Conservation (phyloP, 768 basidiomycete genomes). For the Suillus cothurnatus region DNA sequence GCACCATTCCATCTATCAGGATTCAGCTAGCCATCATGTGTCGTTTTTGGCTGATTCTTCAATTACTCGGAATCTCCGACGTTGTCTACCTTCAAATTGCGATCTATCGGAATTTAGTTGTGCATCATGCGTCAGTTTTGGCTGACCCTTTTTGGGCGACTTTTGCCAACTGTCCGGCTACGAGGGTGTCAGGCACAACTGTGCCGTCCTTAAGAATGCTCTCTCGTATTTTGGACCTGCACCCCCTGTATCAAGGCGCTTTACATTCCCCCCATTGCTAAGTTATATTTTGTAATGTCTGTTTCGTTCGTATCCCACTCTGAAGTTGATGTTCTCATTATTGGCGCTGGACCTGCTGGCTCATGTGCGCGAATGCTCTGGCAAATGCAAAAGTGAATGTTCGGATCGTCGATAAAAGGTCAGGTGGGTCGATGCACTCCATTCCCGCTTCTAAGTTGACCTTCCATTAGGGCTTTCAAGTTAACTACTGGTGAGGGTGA, state of each 20-base stretch:
- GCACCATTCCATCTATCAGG: no score
- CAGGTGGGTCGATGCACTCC: not conserved
- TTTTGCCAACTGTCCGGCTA: not conserved
- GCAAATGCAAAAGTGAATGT: constrained; percentile 39
- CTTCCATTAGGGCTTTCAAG: constrained; percentile 15
- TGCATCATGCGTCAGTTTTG: not conserved
- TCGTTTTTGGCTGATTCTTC: no score
- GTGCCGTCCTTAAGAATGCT: not conserved
- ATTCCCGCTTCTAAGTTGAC: not conserved
- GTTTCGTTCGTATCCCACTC: constrained; percentile 17
- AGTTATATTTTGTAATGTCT: constrained; percentile 3
- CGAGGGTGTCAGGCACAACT: not conserved
- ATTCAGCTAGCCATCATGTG: no score
- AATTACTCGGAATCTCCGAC: not conserved
- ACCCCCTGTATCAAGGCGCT: constrained; percentile 5
- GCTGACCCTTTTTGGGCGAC: not conserved
- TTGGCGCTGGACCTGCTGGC: constrained; percentile 46
- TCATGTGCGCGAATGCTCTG: constrained; percentile 49
- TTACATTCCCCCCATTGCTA: constrained; percentile 3
- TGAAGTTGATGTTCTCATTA: constrained; percentile 42
- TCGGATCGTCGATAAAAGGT: constrained; percentile 44
- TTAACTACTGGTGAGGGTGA: constrained; percentile 29
- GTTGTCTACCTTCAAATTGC: no score
- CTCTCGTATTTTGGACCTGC: not conserved
- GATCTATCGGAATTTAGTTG: no score